phyloP scores from a whole-genome alignment of 257 asterid genomes.

The Cordia subcordata region DNA sequence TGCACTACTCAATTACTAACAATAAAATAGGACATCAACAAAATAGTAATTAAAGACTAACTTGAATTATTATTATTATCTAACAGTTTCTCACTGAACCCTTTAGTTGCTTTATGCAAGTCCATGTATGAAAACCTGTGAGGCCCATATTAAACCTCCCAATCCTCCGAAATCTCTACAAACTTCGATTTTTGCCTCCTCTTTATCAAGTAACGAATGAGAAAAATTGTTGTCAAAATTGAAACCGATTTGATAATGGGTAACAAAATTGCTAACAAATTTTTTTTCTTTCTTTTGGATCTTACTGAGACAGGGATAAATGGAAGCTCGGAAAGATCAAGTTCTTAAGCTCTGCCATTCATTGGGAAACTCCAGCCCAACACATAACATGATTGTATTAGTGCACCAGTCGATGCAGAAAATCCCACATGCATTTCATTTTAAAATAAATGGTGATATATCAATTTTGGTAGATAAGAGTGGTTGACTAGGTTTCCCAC shows the following conservation, averaged over 20 bases:
- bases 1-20: no score
- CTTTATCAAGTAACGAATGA: background rate
- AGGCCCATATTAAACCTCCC: conserved; percentile 23
- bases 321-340: conserved; percentile 12
- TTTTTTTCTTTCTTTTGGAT: background rate
- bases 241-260: background rate
- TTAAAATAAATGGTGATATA: background rate
- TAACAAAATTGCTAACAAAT: background rate
- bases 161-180: conserved; percentile 17
- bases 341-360: conserved; percentile 14
- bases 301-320: background rate
- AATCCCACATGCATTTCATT: conserved; percentile 20
- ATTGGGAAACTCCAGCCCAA: conserved; percentile 24
- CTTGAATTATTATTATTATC: no score
- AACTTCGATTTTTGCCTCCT: conserved; percentile 6
- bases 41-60: no score
- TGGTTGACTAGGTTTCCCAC: conserved; percentile 16
- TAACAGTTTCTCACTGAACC: conserved; percentile 14
- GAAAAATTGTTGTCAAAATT: background rate
- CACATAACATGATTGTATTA: conserved; percentile 9
- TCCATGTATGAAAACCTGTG: conserved; percentile 21
- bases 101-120: conserved; percentile 19
- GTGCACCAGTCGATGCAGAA: conserved; percentile 8
- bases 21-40: no score
- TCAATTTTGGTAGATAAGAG: conserved; percentile 3